Conservation (phyloP, 2,329 filamentous ascomycete species). For the Dothistroma pini region DNA sequence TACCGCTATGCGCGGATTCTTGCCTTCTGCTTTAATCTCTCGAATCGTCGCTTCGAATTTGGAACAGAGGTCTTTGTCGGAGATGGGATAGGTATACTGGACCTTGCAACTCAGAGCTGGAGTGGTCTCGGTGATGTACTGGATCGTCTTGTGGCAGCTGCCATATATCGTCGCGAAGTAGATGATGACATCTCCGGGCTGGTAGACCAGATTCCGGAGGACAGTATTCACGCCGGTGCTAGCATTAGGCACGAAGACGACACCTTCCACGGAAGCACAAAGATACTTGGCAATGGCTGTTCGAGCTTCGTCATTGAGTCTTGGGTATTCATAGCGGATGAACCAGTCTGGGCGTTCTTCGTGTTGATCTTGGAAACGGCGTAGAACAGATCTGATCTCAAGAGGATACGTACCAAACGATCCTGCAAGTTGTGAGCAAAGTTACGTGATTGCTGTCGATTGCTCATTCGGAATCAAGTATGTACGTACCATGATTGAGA, state of each 20-base stretch:
- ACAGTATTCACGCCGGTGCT: slow-evolving; percentile 75
- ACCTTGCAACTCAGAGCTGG: slow-evolving; percentile 53
- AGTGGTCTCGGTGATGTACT: slow-evolving; percentile 67
- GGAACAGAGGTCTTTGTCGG: slow-evolving; percentile 62
- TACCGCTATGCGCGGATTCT: slow-evolving; percentile 63
- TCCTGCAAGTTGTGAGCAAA: slow-evolving; percentile 44
- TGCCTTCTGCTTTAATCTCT: slow-evolving; percentile 52
- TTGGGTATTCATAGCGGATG: slow-evolving; percentile 64
- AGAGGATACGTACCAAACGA: slow-evolving; percentile 76
- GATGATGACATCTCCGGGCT: slow-evolving; percentile 69
- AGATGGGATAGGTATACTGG: slow-evolving; percentile 62
- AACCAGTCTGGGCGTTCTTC: slow-evolving; percentile 73
- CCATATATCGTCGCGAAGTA: slow-evolving; percentile 78
- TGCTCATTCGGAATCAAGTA: neutral
- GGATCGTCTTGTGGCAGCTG: slow-evolving; percentile 68
- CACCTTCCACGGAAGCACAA: slow-evolving; percentile 56
- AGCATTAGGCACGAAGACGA: slow-evolving; percentile 76
- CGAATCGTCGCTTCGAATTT: slow-evolving; percentile 59
- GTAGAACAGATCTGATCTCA: slow-evolving; percentile 56
- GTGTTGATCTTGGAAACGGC: slow-evolving; percentile 60
- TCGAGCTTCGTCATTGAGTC: slow-evolving; percentile 62
- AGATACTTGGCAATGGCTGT: slow-evolving; percentile 62
- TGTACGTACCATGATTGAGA: slow-evolving; percentile 69
- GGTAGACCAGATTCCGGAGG: slow-evolving; percentile 69
- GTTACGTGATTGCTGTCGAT: neutral